phyloP scores from a whole-genome alignment of 768 basidiomycete genomes.

The Cytidiella melzeri region DNA sequence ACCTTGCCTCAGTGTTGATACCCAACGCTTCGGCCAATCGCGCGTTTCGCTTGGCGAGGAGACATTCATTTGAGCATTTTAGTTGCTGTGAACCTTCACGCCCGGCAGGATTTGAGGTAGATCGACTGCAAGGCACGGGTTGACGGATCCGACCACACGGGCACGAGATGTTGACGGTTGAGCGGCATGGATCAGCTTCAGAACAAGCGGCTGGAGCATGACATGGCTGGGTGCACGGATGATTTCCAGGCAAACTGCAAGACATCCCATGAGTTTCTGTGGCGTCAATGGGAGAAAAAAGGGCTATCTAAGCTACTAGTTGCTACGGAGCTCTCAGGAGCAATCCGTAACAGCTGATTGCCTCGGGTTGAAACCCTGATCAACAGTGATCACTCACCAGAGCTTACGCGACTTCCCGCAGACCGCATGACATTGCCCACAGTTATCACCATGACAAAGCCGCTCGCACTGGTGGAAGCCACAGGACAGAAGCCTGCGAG shows the following conservation, averaged over 20 bases:
- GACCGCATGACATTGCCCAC: constrained; percentile 65
- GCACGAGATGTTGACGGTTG: constrained; percentile 64
- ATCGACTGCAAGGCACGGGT: constrained; percentile 64
- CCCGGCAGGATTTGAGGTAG: constrained; percentile 37
- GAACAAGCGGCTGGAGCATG: constrained; percentile 87
- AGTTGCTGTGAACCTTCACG: constrained; percentile 37
- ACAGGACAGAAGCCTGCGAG: constrained; percentile 57
- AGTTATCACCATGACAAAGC: constrained; percentile 76
- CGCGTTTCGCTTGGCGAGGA: constrained; percentile 80
- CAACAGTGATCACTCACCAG: no score
- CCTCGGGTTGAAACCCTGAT: no score
- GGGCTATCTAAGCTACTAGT: background rate
- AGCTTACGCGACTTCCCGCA: constrained; percentile 86
- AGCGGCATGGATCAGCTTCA: constrained; percentile 71
- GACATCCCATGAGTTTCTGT: background rate
- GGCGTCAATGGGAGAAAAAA: background rate
- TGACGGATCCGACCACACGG: constrained; percentile 81
- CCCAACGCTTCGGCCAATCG: constrained; percentile 88
- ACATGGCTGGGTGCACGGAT: constrained; percentile 73
- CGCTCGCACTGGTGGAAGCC: constrained; percentile 88
- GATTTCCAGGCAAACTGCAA: constrained; percentile 55
- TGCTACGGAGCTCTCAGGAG: background rate
- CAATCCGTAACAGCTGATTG: constrained; percentile 1
- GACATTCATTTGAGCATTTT: constrained; percentile 82
- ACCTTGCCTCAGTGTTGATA: constrained; percentile 47